Percentiles rank a stretch among this genome's conserved stretches.
Conservation (phyloP, 148 eudicot genomes). For the Fallopia convolvulus region DNA sequence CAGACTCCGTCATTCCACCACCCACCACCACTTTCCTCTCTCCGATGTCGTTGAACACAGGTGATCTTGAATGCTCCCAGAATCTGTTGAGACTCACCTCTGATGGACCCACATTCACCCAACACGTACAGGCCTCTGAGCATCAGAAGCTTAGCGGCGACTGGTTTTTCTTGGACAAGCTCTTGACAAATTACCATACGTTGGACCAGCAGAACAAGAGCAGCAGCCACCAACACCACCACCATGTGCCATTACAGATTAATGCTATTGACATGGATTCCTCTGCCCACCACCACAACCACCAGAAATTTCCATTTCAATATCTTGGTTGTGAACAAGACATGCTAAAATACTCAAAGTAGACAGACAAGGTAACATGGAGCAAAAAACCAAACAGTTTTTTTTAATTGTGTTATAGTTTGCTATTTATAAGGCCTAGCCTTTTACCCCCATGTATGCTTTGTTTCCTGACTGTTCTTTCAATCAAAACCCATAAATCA, state of each 20-base stretch:
- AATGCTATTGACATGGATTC: conserved; percentile 22
- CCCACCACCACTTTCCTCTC: conserved; percentile 8
- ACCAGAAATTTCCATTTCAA: conserved; percentile 45
- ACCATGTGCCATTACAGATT: conserved; percentile 15
- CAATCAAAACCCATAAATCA: background rate
- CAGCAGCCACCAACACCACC: conserved; percentile 15
- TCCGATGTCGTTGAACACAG: conserved; percentile 17
- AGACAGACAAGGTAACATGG: conserved; percentile 16
- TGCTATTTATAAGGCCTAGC: background rate
- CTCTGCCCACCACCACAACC: conserved; percentile 17
- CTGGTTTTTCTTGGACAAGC: conserved; percentile 78
- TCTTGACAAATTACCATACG: conserved; percentile 56
- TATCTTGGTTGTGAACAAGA: conserved; percentile 39
- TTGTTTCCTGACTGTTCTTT: background rate
- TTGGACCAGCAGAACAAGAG: conserved; percentile 32
- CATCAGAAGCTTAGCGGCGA: conserved; percentile 24
- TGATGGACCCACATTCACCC: conserved; percentile 17
- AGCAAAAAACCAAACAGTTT: background rate
- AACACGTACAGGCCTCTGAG: conserved; percentile 7
- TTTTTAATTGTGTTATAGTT: background rate
- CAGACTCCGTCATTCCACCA: conserved; percentile 25
- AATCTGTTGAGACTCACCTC: conserved; percentile 40
- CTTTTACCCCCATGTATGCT: background rate
- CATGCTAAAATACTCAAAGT: conserved; percentile 36
- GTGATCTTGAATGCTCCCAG: conserved; percentile 31